Conservation (phyloP, 176 grass and related monocot species). For the Dendrocalamus sinicus region DNA sequence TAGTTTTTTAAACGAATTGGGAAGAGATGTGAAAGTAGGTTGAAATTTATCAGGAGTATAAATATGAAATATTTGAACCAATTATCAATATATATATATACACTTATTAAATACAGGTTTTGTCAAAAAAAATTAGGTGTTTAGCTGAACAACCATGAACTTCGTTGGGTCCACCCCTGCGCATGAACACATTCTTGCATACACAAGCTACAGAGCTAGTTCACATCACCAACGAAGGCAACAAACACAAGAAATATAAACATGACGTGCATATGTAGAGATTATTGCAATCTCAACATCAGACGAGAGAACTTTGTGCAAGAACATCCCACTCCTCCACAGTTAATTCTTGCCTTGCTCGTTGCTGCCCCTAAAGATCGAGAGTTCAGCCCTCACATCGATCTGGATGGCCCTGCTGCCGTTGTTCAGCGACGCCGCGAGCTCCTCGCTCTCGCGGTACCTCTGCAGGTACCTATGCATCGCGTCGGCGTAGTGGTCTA, state of each 20-base stretch:
- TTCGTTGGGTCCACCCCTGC: too few relatives aligned
- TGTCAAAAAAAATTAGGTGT: too few relatives aligned
- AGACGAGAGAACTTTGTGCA: conserved; percentile 19
- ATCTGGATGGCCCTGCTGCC: conserved; percentile 39
- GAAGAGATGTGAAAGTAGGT: too few relatives aligned
- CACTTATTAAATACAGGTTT: too few relatives aligned
- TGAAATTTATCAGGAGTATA: too few relatives aligned
- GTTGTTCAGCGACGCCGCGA: conserved; percentile 46
- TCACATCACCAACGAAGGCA: not conserved
- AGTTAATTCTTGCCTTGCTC: conserved; percentile 5
- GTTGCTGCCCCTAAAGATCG: conserved; percentile 49
- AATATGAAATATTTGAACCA: too few relatives aligned
- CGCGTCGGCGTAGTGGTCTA: conserved; percentile 73
- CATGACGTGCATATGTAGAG: not conserved
- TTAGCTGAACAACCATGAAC: too few relatives aligned
- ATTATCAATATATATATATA: too few relatives aligned
- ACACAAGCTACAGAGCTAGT: not conserved
- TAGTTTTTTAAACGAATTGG: too few relatives aligned
- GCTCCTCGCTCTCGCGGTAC: conserved; percentile 68
- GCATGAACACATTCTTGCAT: not conserved
- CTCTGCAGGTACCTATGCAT: conserved; percentile 76
- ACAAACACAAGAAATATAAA: not conserved
- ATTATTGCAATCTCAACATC: not conserved
- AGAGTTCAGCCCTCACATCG: conserved; percentile 55
- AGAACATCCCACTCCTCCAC: not conserved